Evolutionary conservation across 2,329 filamentous ascomycete species (phyloP), one percentile per base, ranked within the genome.

Genomic region (Tolypocladium ovalisporum): DNA sequence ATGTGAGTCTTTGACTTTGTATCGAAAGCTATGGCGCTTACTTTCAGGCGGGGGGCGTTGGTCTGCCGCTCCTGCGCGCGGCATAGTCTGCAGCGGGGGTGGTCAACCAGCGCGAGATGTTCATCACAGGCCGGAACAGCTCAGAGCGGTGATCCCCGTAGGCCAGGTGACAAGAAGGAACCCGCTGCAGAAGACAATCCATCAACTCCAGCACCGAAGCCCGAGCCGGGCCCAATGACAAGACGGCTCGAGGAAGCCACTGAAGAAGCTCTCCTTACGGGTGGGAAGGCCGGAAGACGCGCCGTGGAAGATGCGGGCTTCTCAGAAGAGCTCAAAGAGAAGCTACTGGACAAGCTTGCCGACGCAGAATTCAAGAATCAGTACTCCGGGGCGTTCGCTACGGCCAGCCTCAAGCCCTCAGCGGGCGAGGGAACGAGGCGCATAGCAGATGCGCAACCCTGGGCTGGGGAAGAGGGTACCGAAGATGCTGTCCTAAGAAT

Each of bases 401-500:
- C 79, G 60, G 77, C 77, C 1, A 73, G 71, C 2, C 66, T 84
- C 44, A 71, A 77, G 0, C 68, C 79, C 4, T 79, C 81, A n/a
- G 85, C 88, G 15, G 86, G 87, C 19, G 78, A 79, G 63, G 87
- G 86, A 15, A 88, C 87, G 2, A 79, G 84, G 59, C 82, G 87
- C 54, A 81, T 85, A 39, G 90, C 90, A 1, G 77, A 80, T 0
- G 83, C 85, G 8, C 74, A 80, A 58, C 80, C 87, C 1, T 99
- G 94, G 94, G 84, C 81, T 0, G 94, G 93, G 2, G 77, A 81
- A 15, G 94, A 97, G 72, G 77, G 76, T 6, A 74, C 87, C 1
- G 82, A 86, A 63, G 91, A 97, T 69, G 80, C 87, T 0, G 85
- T 90, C 27, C 74, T 96, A 54, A 85, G 94, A 36, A 97, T 97